phyloP scores from a whole-genome alignment of 768 basidiomycete species.

The Tricholoma terreum region DNA sequence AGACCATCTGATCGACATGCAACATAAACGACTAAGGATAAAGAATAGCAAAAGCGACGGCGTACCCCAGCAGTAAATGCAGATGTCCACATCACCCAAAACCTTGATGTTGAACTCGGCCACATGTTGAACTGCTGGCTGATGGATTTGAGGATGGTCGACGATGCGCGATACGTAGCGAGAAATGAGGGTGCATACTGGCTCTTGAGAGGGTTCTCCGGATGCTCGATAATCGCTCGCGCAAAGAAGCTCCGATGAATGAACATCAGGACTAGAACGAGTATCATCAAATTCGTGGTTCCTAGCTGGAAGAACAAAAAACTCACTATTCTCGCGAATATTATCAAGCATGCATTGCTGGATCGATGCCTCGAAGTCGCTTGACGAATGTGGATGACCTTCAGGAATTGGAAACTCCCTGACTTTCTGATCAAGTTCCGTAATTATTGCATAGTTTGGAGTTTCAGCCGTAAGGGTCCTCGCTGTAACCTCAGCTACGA shows the following conservation, averaged over 20 bases:
- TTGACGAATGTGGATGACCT: slow-evolving; percentile 5
- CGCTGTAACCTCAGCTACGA: slow-evolving; percentile 59
- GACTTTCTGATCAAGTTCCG: slow-evolving; percentile 67
- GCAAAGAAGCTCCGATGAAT: slow-evolving; percentile 70
- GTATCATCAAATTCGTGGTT: neutral
- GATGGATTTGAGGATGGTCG: slow-evolving; percentile 52
- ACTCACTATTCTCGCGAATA: slow-evolving; percentile 43
- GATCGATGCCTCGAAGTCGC: slow-evolving; percentile 36
- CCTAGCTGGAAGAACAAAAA: neutral
- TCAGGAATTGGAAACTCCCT: slow-evolving; percentile 46
- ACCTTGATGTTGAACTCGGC: slow-evolving; percentile 49
- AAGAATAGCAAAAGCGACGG: neutral
- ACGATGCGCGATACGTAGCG: slow-evolving; percentile 57
- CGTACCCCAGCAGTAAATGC: slow-evolving; percentile 53
- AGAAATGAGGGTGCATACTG: slow-evolving; percentile 63
- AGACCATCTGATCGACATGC: slow-evolving; percentile 51
- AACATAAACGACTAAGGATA: neutral
- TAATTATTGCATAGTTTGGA: slow-evolving; percentile 60
- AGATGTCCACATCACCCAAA: slow-evolving; percentile 64
- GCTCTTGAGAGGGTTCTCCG: slow-evolving; percentile 64
- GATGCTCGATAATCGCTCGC: slow-evolving; percentile 66
- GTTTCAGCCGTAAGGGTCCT: slow-evolving; percentile 64
- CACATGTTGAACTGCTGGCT: slow-evolving; percentile 43
- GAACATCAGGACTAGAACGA: slow-evolving; percentile 51
- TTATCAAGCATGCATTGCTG: slow-evolving; percentile 48